Conservation (phyloP, 345 rosid genomes). For the Combretum micranthum region DNA sequence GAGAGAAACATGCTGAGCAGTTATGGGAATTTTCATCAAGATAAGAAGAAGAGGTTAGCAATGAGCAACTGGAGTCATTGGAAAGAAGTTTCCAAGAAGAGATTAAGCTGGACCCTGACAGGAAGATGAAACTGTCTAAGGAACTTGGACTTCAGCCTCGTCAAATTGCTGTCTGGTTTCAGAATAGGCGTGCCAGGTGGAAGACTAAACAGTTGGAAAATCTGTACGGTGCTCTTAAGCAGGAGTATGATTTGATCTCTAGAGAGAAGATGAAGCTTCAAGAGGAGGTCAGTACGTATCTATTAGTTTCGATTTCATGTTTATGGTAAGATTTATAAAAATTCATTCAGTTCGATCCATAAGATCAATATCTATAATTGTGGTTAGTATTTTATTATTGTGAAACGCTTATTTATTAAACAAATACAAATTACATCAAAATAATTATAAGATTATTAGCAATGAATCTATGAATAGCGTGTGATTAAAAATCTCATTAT, state of each 20-base stretch:
- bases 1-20: too few species aligned
- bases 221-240: slow-evolving; percentile 49
- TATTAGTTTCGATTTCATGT: not conserved
- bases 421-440: too few species aligned
- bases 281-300: slow-evolving; percentile 65
- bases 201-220: slow-evolving; percentile 67
- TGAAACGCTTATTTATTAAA: too few species aligned
- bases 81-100: slow-evolving; percentile 89
- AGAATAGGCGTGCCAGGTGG: slow-evolving; percentile 71
- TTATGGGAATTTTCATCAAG: slow-evolving; percentile 19
- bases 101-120: slow-evolving; percentile 67
- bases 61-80: slow-evolving; percentile 54
- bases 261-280: slow-evolving; percentile 68
- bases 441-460: too few species aligned
- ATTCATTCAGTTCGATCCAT: too few species aligned
- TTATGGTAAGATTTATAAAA: too few species aligned
- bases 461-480: too few species aligned
- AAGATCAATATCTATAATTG: too few species aligned
- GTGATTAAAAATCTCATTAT: too few species aligned
- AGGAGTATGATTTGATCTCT: slow-evolving; percentile 50
- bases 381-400: too few species aligned
- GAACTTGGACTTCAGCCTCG: slow-evolving; percentile 72
- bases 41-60: slow-evolving; percentile 69
- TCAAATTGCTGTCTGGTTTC: slow-evolving; percentile 79
- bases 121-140: slow-evolving; percentile 73